Evolutionary conservation across 345 rosid genomes (phyloP), one percentile per base, ranked within the genome.

Genomic region (Jatropha curcas): DNA sequence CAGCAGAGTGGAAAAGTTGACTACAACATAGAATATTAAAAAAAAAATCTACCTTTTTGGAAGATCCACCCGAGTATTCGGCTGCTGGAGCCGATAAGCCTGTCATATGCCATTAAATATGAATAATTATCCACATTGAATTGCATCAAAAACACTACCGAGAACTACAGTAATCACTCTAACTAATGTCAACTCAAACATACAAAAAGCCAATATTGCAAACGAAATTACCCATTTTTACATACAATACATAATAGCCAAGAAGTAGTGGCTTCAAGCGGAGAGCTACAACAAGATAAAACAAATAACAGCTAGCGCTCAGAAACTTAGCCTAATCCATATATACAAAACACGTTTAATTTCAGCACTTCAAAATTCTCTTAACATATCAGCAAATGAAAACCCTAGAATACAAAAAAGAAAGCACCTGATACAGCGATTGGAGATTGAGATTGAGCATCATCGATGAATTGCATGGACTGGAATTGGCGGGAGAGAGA

Each of bases 21-120:
- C 45, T 9, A 13, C 45, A 41, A 41, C 45, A 10, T 52, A 12
- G 63, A 71, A 31, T 43, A 37, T 16, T 5, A 33, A 43, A 41
- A 35, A 10, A n/a, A 33, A 27, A 28, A 33, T 17, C 56, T 70
- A 90, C 96, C 96, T 87, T 76, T 85, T 75, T 37, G 90, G 89
- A 82, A 74, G 92, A 76, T 78, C 87, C 84, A 77, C 77, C 68
- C 52, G 81, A 68, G 83, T 72, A 85, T 64, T 82, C 81, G 68
- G 84, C 81, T 72, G 76, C 76, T 62, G 85, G 37, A 83, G 71
- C 88, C 87, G 79, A 22, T 2, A 74, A 22, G 66, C 80, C 95
- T 88, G 81, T 62, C 71, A 75, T 39, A 13, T 20, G 45, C 27
- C 53, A 25, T 57, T n/a, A 61, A 67, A 70, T 63, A 65, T 37